A percentile compares a stretch with the other conserved stretches of the same genome.
These are phyloP conservation scores for Solanum phureja DNA, from an alignment of 257 asterid species.

Conservation along the genomic window DNA sequence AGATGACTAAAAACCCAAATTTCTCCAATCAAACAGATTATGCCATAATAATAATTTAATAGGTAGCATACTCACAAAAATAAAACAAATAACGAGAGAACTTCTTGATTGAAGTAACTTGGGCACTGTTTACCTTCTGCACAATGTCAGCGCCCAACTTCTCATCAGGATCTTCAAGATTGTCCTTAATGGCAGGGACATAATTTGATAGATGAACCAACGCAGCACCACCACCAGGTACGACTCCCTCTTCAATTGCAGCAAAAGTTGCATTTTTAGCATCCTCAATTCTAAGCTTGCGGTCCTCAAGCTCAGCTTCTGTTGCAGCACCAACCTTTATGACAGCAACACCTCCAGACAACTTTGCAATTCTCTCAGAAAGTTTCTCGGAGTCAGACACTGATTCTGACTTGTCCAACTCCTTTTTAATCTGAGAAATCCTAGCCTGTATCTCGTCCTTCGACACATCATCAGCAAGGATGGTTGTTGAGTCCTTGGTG, in stretches of 20 bases:
- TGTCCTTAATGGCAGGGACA: conserved; percentile 41
- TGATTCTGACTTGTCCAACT: conserved; percentile 16
- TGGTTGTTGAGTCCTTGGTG: conserved; percentile 27
- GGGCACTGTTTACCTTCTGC: conserved; percentile 16
- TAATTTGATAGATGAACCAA: conserved; percentile 48
- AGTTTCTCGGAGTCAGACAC: conserved; percentile 25
- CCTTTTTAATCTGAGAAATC: conserved; percentile 27
- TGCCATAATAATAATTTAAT: neutral
- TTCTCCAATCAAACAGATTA: neutral
- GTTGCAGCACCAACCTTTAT: conserved; percentile 44
- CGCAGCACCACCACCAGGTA: conserved; percentile 69
- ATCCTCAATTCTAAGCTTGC: conserved; percentile 38
- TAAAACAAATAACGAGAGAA: neutral
- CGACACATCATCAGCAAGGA: conserved; percentile 31
- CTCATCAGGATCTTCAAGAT: conserved; percentile 32
- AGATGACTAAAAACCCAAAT: neutral
- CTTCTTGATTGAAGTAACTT: neutral
- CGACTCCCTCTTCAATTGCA: conserved; percentile 71
- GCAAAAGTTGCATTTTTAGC: conserved; percentile 49
- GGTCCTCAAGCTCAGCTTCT: conserved; percentile 38
- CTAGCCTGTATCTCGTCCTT: conserved; percentile 26
- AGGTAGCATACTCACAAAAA: neutral
- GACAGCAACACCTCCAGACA: conserved; percentile 50
- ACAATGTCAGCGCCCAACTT: conserved; percentile 7
- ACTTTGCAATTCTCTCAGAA: conserved; percentile 33